These are phyloP conservation scores for Saccharomycopsis sp. DNA, from an alignment of 805 yeast species.

Conservation along the genomic window DNA sequence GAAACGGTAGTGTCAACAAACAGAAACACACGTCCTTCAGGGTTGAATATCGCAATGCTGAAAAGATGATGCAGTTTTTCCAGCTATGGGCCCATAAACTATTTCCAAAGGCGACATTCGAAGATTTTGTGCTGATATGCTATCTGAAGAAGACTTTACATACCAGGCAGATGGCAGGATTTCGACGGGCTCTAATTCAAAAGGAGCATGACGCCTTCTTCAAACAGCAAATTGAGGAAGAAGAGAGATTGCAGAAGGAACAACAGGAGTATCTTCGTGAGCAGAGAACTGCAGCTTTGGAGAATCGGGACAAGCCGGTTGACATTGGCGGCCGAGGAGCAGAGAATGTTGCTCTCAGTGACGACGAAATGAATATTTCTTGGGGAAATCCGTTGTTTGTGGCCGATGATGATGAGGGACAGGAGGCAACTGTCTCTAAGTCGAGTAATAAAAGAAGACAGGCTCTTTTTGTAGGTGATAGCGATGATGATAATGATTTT, in stretches of 20 bases:
- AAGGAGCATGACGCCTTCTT: conserved; percentile 29
- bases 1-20: conserved; percentile 3
- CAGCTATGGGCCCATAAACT: conserved; percentile 72
- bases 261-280: conserved; percentile 6
- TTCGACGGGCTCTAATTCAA: conserved; percentile 35
- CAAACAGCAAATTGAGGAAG: conserved; percentile 7
- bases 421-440: background rate
- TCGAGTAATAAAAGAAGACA: background rate
- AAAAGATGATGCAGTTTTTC: conserved; percentile 46
- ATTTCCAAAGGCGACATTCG: conserved; percentile 74
- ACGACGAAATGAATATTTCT: conserved; percentile 8
- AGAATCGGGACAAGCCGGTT: background rate
- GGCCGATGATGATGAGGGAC: conserved; percentile 22
- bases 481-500: conserved; percentile 14
- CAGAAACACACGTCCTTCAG: conserved; percentile 26
- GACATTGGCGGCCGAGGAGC: background rate
- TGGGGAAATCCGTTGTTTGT: conserved; percentile 21
- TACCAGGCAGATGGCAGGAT: conserved; percentile 30
- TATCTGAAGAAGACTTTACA: conserved; percentile 33
- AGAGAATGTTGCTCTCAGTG: conserved; percentile 8
- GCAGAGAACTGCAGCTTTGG: background rate
- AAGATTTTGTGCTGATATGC: conserved; percentile 55
- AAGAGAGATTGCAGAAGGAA: background rate
- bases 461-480: background rate
- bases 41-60: conserved; percentile 44